These are phyloP conservation scores for Leccinum disarticulatum DNA, from an alignment of 768 basidiomycete genomes.

Conservation along the genomic window DNA sequence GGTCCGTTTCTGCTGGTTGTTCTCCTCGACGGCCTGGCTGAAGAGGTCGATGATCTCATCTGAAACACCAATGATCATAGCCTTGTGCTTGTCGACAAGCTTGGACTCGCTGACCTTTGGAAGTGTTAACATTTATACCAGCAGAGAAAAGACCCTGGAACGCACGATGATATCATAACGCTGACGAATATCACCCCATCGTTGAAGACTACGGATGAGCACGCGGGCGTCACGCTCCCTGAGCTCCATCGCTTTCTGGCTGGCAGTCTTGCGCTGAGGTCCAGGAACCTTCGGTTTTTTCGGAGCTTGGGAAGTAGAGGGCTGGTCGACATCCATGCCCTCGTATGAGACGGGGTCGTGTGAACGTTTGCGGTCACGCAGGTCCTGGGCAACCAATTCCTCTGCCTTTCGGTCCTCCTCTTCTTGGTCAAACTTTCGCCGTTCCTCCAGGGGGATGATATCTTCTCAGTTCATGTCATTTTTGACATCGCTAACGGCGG, in stretches of 20 bases:
- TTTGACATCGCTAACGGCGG: constrained; percentile 96
- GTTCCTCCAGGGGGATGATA: constrained; percentile 93
- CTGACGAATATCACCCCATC: constrained; percentile 96
- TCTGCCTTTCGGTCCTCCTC: constrained; percentile 74
- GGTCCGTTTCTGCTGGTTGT: constrained; percentile 75
- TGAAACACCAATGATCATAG: constrained; percentile 85
- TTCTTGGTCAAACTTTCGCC: constrained; percentile 80
- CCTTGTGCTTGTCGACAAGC: constrained; percentile 90
- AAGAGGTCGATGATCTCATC: constrained; percentile 93
- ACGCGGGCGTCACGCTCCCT: constrained; percentile 98
- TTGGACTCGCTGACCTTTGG: constrained; percentile 82
- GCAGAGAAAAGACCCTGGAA: constrained; percentile 18
- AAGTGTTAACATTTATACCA: constrained; percentile 1
- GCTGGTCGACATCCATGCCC: constrained; percentile 88
- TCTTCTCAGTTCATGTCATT: constrained; percentile 99
- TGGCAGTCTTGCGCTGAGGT: constrained; percentile 83
- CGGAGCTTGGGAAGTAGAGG: constrained; percentile 54
- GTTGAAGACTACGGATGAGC: constrained; percentile 89
- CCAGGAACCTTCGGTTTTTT: constrained; percentile 76
- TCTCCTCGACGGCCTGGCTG: constrained; percentile 77
- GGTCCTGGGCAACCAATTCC: constrained; percentile 65
- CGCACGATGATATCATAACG: constrained; percentile 93
- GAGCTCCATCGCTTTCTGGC: constrained; percentile 93
- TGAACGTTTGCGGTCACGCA: constrained; percentile 76
- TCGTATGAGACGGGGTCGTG: constrained; percentile 89